These are phyloP conservation scores for Musa itinerans DNA, from an alignment of 176 grass and related monocot species.

Conservation along the genomic window DNA sequence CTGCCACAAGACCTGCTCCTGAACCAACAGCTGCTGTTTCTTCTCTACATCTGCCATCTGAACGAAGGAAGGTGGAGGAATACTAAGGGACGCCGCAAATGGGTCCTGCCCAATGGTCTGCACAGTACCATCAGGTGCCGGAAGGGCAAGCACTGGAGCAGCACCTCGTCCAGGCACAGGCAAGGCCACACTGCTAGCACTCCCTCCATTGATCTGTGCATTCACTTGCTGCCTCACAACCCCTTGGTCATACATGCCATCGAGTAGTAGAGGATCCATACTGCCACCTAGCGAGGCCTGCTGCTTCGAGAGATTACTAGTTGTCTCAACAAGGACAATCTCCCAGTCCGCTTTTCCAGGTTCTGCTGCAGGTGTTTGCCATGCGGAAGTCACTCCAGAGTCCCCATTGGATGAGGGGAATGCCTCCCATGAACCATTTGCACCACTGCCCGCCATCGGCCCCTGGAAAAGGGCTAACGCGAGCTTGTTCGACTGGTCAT, in stretches of 20 bases:
- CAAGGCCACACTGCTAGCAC: constrained; percentile 60
- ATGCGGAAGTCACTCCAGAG: constrained; percentile 37
- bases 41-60: constrained; percentile 75
- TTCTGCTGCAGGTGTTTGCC: constrained; percentile 57
- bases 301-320: constrained; percentile 56
- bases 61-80: constrained; percentile 69
- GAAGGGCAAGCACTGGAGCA: constrained; percentile 45
- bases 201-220: constrained; percentile 37
- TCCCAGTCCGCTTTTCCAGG: constrained; percentile 72
- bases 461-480: constrained; percentile 70
- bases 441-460: background rate
- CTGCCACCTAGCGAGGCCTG: constrained; percentile 46
- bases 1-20: constrained; percentile 76
- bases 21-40: constrained; percentile 61
- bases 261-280: constrained; percentile 51
- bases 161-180: constrained; percentile 8
- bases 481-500: constrained; percentile 55
- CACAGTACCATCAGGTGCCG: constrained; percentile 36
- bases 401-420: constrained; percentile 39
- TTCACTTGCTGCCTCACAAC: constrained; percentile 33
- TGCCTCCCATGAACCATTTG: constrained; percentile 39
- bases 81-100: constrained; percentile 52
- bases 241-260: constrained; percentile 83
- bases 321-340: constrained; percentile 56
- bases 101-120: constrained; percentile 42